Conservation (phyloP, 2,329 filamentous ascomycete genomes). For the Penicillium sp. region DNA sequence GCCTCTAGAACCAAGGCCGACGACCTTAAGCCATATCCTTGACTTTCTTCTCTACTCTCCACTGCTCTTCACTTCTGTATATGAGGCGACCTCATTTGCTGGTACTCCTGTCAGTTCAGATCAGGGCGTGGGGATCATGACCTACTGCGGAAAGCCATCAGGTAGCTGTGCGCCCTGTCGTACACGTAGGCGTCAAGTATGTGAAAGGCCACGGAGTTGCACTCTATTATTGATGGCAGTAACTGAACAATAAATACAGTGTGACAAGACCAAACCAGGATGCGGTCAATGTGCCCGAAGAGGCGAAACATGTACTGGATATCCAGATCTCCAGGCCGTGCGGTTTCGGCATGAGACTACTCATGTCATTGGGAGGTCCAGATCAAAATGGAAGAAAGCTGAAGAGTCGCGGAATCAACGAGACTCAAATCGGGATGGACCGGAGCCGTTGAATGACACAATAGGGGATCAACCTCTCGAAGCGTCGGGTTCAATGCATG, state of each 20-base stretch:
- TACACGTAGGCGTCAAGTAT: neutral
- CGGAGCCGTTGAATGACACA: neutral
- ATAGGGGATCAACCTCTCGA: neutral
- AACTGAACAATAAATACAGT: neutral
- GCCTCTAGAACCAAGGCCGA: no score
- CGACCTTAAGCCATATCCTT: no score
- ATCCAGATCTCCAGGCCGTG: neutral
- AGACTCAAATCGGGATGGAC: neutral
- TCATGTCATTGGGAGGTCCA: neutral
- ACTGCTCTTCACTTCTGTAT: no score
- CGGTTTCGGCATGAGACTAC: neutral
- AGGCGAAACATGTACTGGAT: neutral
- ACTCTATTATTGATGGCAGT: neutral
- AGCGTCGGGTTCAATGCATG: neutral
- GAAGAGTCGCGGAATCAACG: neutral
- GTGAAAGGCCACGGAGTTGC: neutral
- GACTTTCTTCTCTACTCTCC: neutral
- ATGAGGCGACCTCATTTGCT: no score
- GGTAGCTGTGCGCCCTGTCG: neutral
- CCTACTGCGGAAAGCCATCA: neutral
- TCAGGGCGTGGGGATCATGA: neutral
- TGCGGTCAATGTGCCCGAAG: neutral
- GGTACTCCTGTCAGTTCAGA: no score
- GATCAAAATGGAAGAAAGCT: neutral
- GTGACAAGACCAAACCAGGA: neutral